phyloP scores from a whole-genome alignment of 495 filamentous ascomycete genomes.

The Aspergillus sclerotiicarbonarius region DNA sequence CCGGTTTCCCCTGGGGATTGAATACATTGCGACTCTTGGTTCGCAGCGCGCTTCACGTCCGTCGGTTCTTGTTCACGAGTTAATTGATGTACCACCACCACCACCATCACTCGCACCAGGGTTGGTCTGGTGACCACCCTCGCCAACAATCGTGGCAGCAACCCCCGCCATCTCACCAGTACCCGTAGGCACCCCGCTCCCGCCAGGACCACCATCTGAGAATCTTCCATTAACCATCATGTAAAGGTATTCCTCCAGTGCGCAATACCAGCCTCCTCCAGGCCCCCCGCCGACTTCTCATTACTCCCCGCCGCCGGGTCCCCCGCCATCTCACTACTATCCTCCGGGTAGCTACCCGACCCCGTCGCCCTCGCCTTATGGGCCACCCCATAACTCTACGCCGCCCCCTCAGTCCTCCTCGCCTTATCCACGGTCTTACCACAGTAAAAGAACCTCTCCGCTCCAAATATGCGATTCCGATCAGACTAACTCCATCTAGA shows the following conservation, averaged over 20 bases:
- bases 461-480: too few species aligned
- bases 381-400: slow-evolving; percentile 15
- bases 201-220: not conserved
- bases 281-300: slow-evolving; percentile 15
- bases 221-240: not conserved
- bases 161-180: slow-evolving; percentile 18
- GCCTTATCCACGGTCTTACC: slow-evolving; percentile 13
- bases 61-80: not conserved
- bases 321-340: slow-evolving; percentile 7
- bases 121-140: slow-evolving; percentile 25
- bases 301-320: slow-evolving; percentile 14
- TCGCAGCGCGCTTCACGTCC: not conserved
- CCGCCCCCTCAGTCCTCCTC: slow-evolving; percentile 20
- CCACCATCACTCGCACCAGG: slow-evolving; percentile 23
- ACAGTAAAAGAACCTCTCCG: too few species aligned
- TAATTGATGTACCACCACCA: slow-evolving; percentile 31
- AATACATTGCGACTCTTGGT: not conserved
- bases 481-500: slow-evolving; percentile 2
- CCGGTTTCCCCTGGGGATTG: not conserved
- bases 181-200: slow-evolving; percentile 11
- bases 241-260: not conserved
- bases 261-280: not conserved
- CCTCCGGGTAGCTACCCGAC: slow-evolving; percentile 14
- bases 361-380: slow-evolving; percentile 17
- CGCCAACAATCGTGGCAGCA: slow-evolving; percentile 20